Evolutionary conservation across 2,329 filamentous ascomycete species (phyloP).

Genomic region (Trichoderma oligosporum): DNA sequence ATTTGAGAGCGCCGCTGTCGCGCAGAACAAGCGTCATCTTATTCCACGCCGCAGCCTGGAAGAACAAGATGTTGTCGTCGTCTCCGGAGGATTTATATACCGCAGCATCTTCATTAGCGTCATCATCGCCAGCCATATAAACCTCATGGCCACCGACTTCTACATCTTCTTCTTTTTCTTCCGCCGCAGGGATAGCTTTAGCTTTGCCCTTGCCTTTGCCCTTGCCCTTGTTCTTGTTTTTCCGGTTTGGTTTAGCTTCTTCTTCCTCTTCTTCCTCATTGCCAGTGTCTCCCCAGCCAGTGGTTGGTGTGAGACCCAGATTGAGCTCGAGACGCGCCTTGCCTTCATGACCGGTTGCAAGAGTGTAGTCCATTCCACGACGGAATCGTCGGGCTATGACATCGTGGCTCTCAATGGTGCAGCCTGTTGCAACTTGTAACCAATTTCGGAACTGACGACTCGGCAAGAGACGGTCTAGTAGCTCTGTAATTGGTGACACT

Average conservation of each 20-base stretch:
- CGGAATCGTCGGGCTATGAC: conserved; percentile 84
- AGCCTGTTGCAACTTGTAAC: conserved; percentile 77
- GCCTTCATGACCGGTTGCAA: conserved; percentile 79
- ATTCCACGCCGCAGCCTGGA: conserved; percentile 73
- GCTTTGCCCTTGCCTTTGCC: conserved; percentile 30
- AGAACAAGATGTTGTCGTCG: conserved; percentile 66
- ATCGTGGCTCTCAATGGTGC: conserved; percentile 68
- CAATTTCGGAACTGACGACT: conserved; percentile 85
- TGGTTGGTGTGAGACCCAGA: conserved; percentile 77
- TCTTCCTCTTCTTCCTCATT: conserved; percentile 43
- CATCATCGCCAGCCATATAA: conserved; percentile 89
- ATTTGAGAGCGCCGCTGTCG: conserved; percentile 80
- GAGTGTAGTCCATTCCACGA: conserved; percentile 81
- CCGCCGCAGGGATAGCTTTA: conserved; percentile 28
- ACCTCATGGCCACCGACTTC: conserved; percentile 78
- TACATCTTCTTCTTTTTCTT: conserved; percentile 38
- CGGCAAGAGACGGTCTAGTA: conserved; percentile 78
- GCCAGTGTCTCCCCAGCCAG: conserved; percentile 75
- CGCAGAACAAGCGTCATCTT: conserved; percentile 84
- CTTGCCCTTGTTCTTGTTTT: conserved; percentile 25
- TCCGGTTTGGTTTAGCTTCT: conserved; percentile 32
- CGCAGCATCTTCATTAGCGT: conserved; percentile 69
- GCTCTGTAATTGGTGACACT: conserved; percentile 64
- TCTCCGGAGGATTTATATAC: conserved; percentile 79
- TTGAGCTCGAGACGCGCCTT: conserved; percentile 82